Base-by-base conservation (phyloP, 176 grass and related monocot genomes). In the Pontederia crassipes region DNA sequence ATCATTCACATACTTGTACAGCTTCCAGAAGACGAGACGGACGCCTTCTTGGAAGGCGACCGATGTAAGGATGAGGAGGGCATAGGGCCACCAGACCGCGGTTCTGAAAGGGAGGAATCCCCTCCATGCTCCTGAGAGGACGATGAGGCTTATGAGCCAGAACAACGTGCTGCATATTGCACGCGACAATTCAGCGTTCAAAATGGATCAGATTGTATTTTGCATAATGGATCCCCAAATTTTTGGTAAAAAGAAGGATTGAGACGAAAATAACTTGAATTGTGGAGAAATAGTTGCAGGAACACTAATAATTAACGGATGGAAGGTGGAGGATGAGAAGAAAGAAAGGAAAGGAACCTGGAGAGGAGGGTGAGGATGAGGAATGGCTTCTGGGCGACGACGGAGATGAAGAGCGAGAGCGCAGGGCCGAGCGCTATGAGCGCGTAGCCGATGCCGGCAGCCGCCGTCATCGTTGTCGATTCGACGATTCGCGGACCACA, bases 321-420 rank as follows among this genome's bases (percentile, higher is more conserved):
- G 12, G 50, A 9, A 27, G 11, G 2, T 9, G 48, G 1, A 13
- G 26, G 16, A 13, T 10, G 11, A 52, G 18, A 35, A 46, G 11
- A 2, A 26, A 17, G 46, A 55, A 65, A 11, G 52, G 52, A 48
- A 27, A 24, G 40, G 29, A 47, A 95, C 90, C 91, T 91, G 76
- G 87, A 75, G 74, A 91, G 87, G 74, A 97, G 81, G 59, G 83
- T 87, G 70, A 97, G 87, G 69, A 97, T 80, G 68, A 97, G 80
- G 84, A 91, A 97, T 66, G 92, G 87, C 73, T 97, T 97, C 71
- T 62, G 67, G 28, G 87, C 73, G 77, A 97, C 66, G 69, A 88
- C 79, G 67, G 83, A 82, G 67, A 76, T 74, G 63, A 91, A 92
- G 84, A 97, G 79, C 48, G 93, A 81, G 35, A 97, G 29, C 16